Evolutionary conservation across 495 filamentous ascomycete species (phyloP), one percentile per base, ranked within the genome.

Genomic region (Hypoxylon trugodes): DNA sequence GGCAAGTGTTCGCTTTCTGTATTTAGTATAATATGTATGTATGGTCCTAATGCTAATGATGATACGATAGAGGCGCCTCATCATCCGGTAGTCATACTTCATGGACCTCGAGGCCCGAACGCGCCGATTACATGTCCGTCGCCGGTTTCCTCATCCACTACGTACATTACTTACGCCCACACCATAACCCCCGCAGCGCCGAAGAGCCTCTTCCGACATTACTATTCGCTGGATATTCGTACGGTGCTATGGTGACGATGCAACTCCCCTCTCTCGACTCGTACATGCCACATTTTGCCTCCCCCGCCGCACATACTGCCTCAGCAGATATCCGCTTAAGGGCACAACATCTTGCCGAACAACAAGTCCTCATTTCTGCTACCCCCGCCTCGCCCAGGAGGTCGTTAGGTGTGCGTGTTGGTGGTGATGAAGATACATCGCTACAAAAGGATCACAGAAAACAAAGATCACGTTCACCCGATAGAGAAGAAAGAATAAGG

Each of bases 161-260:
- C 73, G 67, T 92, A 24, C 80, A 88, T 45, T 72, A 75, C 38
- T 69, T 84, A 18, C 68, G 73, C 41, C 58, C 69, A 0, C 71
- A 69, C 42, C 53, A 51, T 18, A 35, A 33, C 21, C 18, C 18
- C 32, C 24, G 21, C 24, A 10, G 12, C 51, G 15, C 35, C 41
- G 12, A 21, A 48, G 15, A 21, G 30, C 43, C 28, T 13, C 15
- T 33, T 38, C 60, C 48, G 8, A 59, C 36, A 15, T 53, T 93
- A 4, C 69, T 96, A 1, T 70, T 96, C 3, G 89, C 83, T 1
- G 95, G 95, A 35, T 98, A 98, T 73, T 97, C 94, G 0, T 98
- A 96, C 69, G 95, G 95, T 30, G 89, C 92, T 4, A 79, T 97
- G 58, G 85, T 98, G 36, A 85, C 90, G 8, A 85, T 82, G 3